phyloP scores from a whole-genome alignment of 768 basidiomycete species.

The Clitopilus hobsonii region DNA sequence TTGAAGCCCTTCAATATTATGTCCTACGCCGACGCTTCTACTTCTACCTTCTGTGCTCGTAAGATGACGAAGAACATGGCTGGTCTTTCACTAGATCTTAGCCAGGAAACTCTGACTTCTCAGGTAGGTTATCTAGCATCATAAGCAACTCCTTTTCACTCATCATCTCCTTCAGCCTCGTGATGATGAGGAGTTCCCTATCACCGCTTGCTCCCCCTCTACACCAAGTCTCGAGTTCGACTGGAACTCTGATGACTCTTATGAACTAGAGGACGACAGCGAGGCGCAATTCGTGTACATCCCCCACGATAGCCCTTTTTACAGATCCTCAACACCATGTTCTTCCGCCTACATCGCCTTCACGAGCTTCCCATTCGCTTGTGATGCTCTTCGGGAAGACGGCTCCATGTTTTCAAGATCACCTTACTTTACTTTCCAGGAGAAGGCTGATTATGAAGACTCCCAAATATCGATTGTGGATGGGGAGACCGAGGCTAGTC shows the following conservation, averaged over 20 bases:
- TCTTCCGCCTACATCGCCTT: constrained; percentile 24
- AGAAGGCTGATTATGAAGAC: neutral
- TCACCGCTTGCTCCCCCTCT: constrained; percentile 2
- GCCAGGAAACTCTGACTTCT: neutral
- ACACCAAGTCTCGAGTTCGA: constrained; percentile 6
- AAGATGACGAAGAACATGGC: constrained; percentile 14
- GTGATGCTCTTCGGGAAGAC: constrained; percentile 19
- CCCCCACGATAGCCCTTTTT: constrained; percentile 33
- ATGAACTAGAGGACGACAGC: constrained; percentile 16
- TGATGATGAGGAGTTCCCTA: neutral
- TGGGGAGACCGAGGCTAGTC: neutral
- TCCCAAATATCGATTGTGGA: neutral
- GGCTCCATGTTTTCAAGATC: constrained; percentile 9
- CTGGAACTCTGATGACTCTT: neutral
- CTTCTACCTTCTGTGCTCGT: constrained; percentile 5
- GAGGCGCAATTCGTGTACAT: constrained; percentile 34
- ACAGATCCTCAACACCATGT: constrained; percentile 21
- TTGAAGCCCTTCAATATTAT: constrained; percentile 1
- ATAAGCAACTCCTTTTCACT: neutral
- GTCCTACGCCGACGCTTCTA: constrained; percentile 11
- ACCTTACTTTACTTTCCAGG: neutral
- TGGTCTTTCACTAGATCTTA: constrained; percentile 4
- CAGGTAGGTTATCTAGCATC: neutral
- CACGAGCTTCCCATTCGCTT: constrained; percentile 17
- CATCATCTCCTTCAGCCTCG: neutral